These are phyloP conservation scores for Vararia minispora DNA, from an alignment of 768 basidiomycete genomes.

Conservation along the genomic window DNA sequence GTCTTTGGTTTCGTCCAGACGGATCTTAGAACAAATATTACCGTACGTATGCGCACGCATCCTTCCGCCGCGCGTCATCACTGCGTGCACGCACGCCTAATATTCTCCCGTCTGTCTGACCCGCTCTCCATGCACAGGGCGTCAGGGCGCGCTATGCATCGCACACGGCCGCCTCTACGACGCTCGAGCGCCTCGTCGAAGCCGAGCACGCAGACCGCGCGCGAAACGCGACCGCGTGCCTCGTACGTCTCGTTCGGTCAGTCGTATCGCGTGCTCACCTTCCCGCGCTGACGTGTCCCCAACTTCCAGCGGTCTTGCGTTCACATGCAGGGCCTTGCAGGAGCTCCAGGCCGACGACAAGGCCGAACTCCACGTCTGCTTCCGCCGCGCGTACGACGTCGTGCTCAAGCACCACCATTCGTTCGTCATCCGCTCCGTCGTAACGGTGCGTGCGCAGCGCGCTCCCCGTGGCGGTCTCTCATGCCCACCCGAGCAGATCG, in stretches of 20 bases:
- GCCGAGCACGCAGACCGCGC: slow-evolving; percentile 33
- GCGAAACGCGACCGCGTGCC: slow-evolving; percentile 45
- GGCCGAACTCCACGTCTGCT: slow-evolving; percentile 53
- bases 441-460: slow-evolving; percentile 42
- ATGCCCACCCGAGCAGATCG: slow-evolving; percentile 16
- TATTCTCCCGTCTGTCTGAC: slow-evolving; percentile 8
- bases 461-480: slow-evolving; percentile 17
- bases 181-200: slow-evolving; percentile 50
- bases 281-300: slow-evolving; percentile 2
- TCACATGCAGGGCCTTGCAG: slow-evolving; percentile 58
- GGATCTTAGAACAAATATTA: slow-evolving; percentile 58
- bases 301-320: slow-evolving; percentile 44
- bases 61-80: background rate
- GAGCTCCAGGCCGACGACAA: slow-evolving; percentile 45
- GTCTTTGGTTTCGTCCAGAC: slow-evolving; percentile 67
- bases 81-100: too few relatives aligned
- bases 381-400: slow-evolving; percentile 59
- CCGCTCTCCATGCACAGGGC: slow-evolving; percentile 32
- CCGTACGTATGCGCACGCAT: slow-evolving; percentile 39
- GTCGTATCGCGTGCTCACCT: slow-evolving; percentile 13
- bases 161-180: slow-evolving; percentile 31
- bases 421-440: slow-evolving; percentile 54
- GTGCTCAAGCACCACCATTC: slow-evolving; percentile 57
- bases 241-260: slow-evolving; percentile 58
- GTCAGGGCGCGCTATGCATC: slow-evolving; percentile 46